Conservation (phyloP, 208 protist species). For the Trypanosoma grayi region DNA sequence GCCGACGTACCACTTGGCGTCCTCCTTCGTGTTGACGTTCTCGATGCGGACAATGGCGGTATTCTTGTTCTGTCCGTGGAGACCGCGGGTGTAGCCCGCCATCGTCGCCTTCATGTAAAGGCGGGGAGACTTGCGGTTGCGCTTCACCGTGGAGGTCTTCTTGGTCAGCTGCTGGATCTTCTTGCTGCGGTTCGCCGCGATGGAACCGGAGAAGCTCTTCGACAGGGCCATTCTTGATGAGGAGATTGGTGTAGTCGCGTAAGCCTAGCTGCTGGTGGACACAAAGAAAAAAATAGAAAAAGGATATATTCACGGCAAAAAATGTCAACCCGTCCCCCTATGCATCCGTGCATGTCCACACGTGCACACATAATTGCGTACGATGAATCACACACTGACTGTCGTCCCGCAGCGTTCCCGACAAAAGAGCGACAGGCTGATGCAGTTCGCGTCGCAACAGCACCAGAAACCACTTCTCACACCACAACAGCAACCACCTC, state of each 20-base stretch:
- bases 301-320: not conserved
- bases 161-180: slow-evolving; percentile 88
- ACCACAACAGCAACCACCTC: no score
- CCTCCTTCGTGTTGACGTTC: slow-evolving; percentile 95
- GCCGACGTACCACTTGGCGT: slow-evolving; percentile 98
- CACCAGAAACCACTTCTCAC: no score
- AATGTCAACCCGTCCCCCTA: no score
- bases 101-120: slow-evolving; percentile 93
- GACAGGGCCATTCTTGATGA: slow-evolving; percentile 21
- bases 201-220: slow-evolving; percentile 22
- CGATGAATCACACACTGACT: no score
- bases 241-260: slow-evolving; percentile 15
- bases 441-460: no score
- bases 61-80: slow-evolving; percentile 94
- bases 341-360: no score
- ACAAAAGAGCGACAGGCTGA: no score
- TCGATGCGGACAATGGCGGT: slow-evolving; percentile 96
- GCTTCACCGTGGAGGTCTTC: slow-evolving; percentile 83
- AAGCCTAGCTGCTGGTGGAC: slow-evolving; percentile 26
- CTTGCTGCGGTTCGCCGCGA: slow-evolving; percentile 87
- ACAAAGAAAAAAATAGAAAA: slow-evolving; percentile 21
- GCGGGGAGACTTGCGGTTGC: slow-evolving; percentile 82
- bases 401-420: no score
- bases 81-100: slow-evolving; percentile 86
- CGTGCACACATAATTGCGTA: no score